Evolutionary conservation across 1,284 basidiomycete species (phyloP).

Genomic region (Xerocomus amazonicus): DNA sequence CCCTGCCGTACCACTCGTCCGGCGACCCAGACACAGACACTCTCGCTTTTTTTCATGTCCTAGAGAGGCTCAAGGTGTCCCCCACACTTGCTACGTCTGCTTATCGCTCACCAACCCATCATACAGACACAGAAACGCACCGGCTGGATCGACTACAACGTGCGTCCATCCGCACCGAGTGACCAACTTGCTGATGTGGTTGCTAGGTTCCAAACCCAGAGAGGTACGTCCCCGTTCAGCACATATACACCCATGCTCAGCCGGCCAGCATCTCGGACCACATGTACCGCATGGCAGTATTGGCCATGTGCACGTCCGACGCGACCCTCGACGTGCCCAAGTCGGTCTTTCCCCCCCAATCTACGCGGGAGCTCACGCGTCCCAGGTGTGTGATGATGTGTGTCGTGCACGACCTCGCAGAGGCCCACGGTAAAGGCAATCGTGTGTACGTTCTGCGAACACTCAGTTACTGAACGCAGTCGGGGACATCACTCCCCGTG

Average conservation of each 20-base stretch:
- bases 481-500: conserved; percentile 90
- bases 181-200: conserved; percentile 5
- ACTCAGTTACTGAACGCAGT: conserved; percentile 42
- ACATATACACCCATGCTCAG: background rate
- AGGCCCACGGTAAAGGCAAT: conserved; percentile 69
- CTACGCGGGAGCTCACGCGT: background rate
- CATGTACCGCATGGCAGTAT: conserved; percentile 95
- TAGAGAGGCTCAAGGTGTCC: conserved; percentile 81
- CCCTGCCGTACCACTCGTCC: conserved; percentile 52
- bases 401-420: conserved; percentile 92
- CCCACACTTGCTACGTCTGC: background rate
- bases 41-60: conserved; percentile 84
- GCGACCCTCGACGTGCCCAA: conserved; percentile 71
- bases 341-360: conserved; percentile 36
- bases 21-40: conserved; percentile 62
- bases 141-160: conserved; percentile 86
- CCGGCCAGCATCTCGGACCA: conserved; percentile 85
- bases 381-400: conserved; percentile 84
- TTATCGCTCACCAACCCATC: background rate
- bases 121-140: conserved; percentile 87
- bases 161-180: conserved; percentile 32
- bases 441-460: background rate
- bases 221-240: conserved; percentile 49
- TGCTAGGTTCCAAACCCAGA: conserved; percentile 72
- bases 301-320: conserved; percentile 82